These are phyloP conservation scores for Lolium perenne DNA, from an alignment of 176 grass and related monocot species.

Conservation along the genomic window DNA sequence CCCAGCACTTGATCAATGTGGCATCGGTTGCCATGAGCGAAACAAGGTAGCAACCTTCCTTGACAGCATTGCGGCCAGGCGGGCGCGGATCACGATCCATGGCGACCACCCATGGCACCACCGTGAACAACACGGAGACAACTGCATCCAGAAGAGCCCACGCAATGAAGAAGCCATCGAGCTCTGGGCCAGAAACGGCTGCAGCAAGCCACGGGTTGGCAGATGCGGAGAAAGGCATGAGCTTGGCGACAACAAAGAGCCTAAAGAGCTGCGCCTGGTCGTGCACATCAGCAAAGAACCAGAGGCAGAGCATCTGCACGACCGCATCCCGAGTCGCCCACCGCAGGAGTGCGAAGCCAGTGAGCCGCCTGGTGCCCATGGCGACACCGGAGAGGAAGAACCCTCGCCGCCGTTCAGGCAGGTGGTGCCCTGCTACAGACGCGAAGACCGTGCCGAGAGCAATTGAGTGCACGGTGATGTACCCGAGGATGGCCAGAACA, in stretches of 20 bases:
- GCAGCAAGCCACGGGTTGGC: constrained; percentile 61
- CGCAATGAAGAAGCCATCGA: constrained; percentile 68
- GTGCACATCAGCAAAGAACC: constrained; percentile 80
- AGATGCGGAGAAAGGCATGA: constrained; percentile 81
- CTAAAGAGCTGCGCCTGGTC: constrained; percentile 85
- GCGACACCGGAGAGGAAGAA: constrained; percentile 52
- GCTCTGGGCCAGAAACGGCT: constrained; percentile 55
- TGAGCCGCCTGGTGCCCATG: constrained; percentile 60
- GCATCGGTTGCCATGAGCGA: constrained; percentile 78
- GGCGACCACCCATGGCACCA: constrained; percentile 87
- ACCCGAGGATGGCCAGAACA: constrained; percentile 71
- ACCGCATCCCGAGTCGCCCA: constrained; percentile 83
- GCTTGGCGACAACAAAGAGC: constrained; percentile 77
- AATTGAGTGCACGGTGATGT: constrained; percentile 66
- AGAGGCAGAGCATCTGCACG: constrained; percentile 78
- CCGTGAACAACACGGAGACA: constrained; percentile 78
- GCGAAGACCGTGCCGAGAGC: constrained; percentile 71
- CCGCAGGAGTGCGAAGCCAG: constrained; percentile 68
- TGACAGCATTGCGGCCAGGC: constrained; percentile 73
- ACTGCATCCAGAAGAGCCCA: constrained; percentile 83
- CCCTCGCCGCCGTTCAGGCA: constrained; percentile 45
- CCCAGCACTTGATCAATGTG: constrained; percentile 80
- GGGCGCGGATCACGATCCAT: constrained; percentile 77
- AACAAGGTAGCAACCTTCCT: constrained; percentile 87
- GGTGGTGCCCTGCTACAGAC: constrained; percentile 54